These are phyloP conservation scores for Fennellomyces sp. DNA, from an alignment of 371 early-diverging fungal genomes.

Conservation along the genomic window DNA sequence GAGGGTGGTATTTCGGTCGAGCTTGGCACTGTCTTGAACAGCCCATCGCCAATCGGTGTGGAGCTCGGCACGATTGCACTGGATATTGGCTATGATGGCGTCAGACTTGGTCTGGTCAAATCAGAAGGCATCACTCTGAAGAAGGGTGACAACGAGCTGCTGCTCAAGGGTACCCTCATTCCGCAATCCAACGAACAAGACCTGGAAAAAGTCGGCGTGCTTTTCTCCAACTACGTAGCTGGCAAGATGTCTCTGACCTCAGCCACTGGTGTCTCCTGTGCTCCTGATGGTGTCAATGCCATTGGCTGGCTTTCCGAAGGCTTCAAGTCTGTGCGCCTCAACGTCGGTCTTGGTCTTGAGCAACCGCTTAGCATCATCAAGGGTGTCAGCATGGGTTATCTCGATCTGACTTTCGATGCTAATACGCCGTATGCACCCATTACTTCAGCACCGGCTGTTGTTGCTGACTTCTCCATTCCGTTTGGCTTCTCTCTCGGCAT, in stretches of 20 bases:
- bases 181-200: conserved; percentile 44
- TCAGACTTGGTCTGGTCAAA: conserved; percentile 47
- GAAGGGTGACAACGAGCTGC: conserved; percentile 46
- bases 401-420: conserved; percentile 47
- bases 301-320: conserved; percentile 55
- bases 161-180: conserved; percentile 49
- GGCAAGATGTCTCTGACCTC: conserved; percentile 44
- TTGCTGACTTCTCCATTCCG: conserved; percentile 51
- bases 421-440: conserved; percentile 47
- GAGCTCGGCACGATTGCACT: conserved; percentile 54
- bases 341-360: conserved; percentile 40
- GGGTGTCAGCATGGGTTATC: conserved; percentile 52
- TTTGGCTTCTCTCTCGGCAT: conserved; percentile 57
- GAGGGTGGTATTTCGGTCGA: conserved; percentile 55
- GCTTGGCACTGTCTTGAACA: conserved; percentile 52
- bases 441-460: conserved; percentile 45
- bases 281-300: conserved; percentile 50
- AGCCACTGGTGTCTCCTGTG: conserved; percentile 55
- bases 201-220: conserved; percentile 37
- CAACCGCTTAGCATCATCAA: conserved; percentile 52
- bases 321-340: conserved; percentile 49
- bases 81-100: conserved; percentile 43
- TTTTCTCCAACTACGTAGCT: conserved; percentile 56
- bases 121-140: conserved; percentile 42
- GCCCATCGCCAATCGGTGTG: conserved; percentile 61